phyloP scores from a whole-genome alignment of 805 yeast genomes.

The Barnettozyma vustinii region DNA sequence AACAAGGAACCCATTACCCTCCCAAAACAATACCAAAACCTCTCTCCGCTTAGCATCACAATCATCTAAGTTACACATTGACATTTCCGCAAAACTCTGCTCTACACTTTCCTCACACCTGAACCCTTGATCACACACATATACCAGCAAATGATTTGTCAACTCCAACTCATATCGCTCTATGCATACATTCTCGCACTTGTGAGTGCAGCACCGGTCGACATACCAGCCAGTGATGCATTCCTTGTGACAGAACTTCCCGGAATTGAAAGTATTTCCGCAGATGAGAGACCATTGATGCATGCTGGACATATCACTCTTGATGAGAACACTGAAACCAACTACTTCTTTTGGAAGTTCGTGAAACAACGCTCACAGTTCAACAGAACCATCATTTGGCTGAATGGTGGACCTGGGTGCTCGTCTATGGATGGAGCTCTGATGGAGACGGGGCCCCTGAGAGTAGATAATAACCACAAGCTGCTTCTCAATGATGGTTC shows the following conservation, averaged over 20 bases:
- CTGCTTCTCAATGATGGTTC: constrained; percentile 62
- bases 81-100: background rate
- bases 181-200: background rate
- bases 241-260: constrained; percentile 18
- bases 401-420: constrained; percentile 98
- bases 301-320: constrained; percentile 36
- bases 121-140: background rate
- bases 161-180: background rate
- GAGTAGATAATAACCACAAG: constrained; percentile 43
- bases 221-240: constrained; percentile 11
- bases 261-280: constrained; percentile 16
- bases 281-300: constrained; percentile 33
- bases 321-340: constrained; percentile 15
- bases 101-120: too few relatives aligned
- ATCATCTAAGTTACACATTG: background rate
- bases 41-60: too few relatives aligned
- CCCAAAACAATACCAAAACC: too few relatives aligned
- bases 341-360: constrained; percentile 27
- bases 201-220: constrained; percentile 13
- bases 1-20: too few relatives aligned
- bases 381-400: constrained; percentile 67
- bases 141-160: background rate
- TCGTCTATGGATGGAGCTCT: constrained; percentile 97
- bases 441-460: constrained; percentile 86
- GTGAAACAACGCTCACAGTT: constrained; percentile 13